Base-by-base conservation (phyloP, 192 early-diverging fungal species). In the Umbelopsis sp. region DNA sequence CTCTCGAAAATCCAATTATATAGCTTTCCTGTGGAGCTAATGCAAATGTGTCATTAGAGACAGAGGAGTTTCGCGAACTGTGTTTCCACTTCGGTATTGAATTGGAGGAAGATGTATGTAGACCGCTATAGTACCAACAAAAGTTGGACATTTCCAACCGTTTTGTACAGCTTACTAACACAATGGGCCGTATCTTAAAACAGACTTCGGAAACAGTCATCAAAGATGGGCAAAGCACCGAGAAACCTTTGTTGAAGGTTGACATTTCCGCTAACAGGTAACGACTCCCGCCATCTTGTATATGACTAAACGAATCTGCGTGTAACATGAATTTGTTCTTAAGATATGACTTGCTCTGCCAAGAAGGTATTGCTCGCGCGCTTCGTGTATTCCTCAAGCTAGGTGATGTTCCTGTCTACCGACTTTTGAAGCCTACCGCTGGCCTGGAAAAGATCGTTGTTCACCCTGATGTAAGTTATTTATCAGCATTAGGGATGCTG, bases 11-110 rank as follows among this genome's bases (percentile, higher is more conserved):
- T 66, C 27, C 22, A 69, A 8, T 20, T 52, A 30, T n/a, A 20
- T 35, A 53, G 47, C 46, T 30, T 23, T 16, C 8, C 3, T 10
- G 41, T 44, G 67, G 35, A 41, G 37, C 41, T 30, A 16, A 67
- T 75, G 5, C 25, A 47, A 25, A 55, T 66, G 46, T 48, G 8
- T 44, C 27, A 0, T 52, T 50, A 93, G 90, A 90, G 44, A 83
- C 84, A 68, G 90, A 93, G 50, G 91, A 96, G 76, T 98, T 99
- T 87, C 87, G 91, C 80, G 98, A 99, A 82, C 88, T 99, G 61
- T 98, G 98, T 80, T 99, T 99, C 85, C 91, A 96, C 78, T 98
- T 96, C 80, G 98, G 98, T 68, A 95, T 99, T 72, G 97, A 99
- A 85, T 86, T 99, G 46, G 97, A 99, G 72, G 97, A 99, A 78